Base-by-base conservation (phyloP, 352 stramenopile genomes). In the Labyrinthula sp. region DNA sequence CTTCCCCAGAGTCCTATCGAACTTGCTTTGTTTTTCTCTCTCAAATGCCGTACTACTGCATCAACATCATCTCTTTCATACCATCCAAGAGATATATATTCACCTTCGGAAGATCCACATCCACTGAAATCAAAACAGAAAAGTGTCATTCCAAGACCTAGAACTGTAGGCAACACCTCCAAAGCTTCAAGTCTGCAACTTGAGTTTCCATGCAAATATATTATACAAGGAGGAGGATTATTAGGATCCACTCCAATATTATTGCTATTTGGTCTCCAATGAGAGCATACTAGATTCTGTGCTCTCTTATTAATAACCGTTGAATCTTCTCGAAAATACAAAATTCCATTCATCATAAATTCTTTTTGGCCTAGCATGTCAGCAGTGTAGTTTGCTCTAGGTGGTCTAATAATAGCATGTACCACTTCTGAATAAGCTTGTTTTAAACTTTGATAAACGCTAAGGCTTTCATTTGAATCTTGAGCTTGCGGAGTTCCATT, bases 151-250 rank as follows among this genome's bases (percentile, higher is more conserved):
- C 89, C 89, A 5, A 89, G 71, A 12, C 68, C 73, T 9, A 97
- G 68, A 10, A 93, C 35, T 59, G 85, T 28, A 62, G 59, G 30
- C 73, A 77, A 38, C 73, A 84, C 64, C 2, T 82, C 79, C 7
- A 96, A 48, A n/a, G 85, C 78, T 58, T 95, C 85, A 0, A 93
- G 66, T 0, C 86, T 67, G 48, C 78, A 88, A 8, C 75, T 93
- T 6, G 79, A 92, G 60, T 98, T 98, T 39, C 89, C 89, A 55
- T 96, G 89, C 45, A 97, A 68, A 47, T 95, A 96, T 45, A 96
- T 90, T 2, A 97, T 68, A 56, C 82, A 93, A 9, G 77, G 74
- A 31, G 68, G 39, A 49, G 17, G 61, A 45, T 5, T 56, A 38
- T 38, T 61, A 30, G n/a, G 54, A 54, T 15, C 54, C 20, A 40